Base-by-base conservation (phyloP, 2,329 filamentous ascomycete species). In the Stagonosporopsis vannaccii region DNA sequence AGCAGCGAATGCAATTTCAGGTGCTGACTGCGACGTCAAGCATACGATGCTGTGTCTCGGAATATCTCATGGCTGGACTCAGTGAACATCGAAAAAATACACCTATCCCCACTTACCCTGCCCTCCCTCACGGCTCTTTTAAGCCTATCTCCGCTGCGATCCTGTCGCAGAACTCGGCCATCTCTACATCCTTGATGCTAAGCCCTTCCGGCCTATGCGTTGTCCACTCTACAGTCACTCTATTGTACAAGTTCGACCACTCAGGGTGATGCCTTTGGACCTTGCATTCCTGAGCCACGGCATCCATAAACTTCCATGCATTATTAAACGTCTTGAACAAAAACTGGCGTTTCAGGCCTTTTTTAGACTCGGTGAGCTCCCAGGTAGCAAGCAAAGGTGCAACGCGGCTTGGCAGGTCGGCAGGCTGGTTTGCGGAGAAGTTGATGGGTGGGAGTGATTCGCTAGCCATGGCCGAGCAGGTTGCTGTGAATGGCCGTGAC, bases 81-180 rank as follows among this genome's bases (percentile, higher is more conserved):
- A 11, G 20, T 40, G 3, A 22, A 37, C 11, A 19, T 37, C 19
- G 19, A 11, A 4, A 4, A 33, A 6, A 13, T 17, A 28, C 19
- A 33, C 11, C 28, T 2, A 19, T 19, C 6, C 22, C 13, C 26
- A n/a, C n/a, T n/a, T n/a, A n/a, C n/a, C 17, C 4, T 33, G 12
- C 26, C 13, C 19, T 39, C 7, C 9, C 22, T 37, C 30, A 39
- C 56, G 45, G 53, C 9, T 50, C 45, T 35, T 67, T 69, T 33
- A 72, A 48, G 15, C 71, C 73, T 41, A 74, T 64, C 39, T 67
- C 62, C 11, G 56, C 57, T 4, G 73, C 73, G n/a, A 43, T 62
- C 7, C 46, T 51, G 45, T 75, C 63, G 33, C 73, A 75, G 23
- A 75, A 74, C 41, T 74, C 71, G 22, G 73, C 73, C 72, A 75